phyloP scores from a whole-genome alignment of 2,329 filamentous ascomycete species.

The Rhexocercosporidium sp. region DNA sequence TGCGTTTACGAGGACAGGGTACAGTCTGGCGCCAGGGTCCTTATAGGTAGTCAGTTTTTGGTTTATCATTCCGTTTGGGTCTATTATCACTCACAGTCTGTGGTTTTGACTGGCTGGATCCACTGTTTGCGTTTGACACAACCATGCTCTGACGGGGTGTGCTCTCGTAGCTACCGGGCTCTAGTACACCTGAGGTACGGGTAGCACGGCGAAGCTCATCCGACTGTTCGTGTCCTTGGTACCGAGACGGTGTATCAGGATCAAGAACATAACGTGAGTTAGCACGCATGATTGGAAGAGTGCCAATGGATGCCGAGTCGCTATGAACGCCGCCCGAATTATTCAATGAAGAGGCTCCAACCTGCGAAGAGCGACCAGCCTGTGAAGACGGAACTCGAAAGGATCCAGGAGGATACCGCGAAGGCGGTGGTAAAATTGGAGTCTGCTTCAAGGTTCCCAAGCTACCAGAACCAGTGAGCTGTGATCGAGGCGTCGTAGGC shows the following conservation, averaged over 20 bases:
- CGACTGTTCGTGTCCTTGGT: background rate
- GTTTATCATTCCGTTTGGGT: no score
- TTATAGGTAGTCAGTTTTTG: background rate
- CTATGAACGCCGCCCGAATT: background rate
- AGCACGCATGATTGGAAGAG: conserved; percentile 3
- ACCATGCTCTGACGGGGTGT: no score
- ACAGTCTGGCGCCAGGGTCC: background rate
- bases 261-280: background rate
- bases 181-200: no score
- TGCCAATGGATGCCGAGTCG: background rate
- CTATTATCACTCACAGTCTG: background rate
- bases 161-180: no score
- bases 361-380: background rate
- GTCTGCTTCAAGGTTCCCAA: background rate
- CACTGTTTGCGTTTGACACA: no score
- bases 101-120: background rate
- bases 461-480: background rate
- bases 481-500: background rate
- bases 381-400: background rate
- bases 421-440: background rate
- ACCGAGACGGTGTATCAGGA: no score
- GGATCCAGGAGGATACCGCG: background rate
- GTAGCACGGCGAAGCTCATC: background rate
- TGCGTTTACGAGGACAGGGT: background rate
- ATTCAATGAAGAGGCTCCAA: background rate